Conservation (phyloP, 257 asterid species). For the Haberlea rhodopensis region DNA sequence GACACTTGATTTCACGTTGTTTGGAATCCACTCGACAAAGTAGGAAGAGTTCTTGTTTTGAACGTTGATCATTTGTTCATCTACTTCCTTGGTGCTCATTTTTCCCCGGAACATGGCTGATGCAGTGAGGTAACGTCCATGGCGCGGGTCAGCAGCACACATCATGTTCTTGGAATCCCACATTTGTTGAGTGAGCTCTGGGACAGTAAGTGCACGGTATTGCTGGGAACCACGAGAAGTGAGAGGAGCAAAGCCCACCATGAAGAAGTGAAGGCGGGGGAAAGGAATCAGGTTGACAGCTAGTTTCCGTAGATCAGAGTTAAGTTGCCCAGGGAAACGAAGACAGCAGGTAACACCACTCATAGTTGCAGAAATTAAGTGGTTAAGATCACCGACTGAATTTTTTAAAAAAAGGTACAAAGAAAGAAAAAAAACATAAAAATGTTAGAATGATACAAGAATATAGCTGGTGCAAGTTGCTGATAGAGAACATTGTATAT, state of each 20-base stretch:
- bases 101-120: constrained; percentile 94
- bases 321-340: constrained; percentile 86
- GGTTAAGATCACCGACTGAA: constrained; percentile 86
- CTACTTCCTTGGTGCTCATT: constrained; percentile 90
- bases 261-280: constrained; percentile 84
- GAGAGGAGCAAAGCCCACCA: constrained; percentile 89
- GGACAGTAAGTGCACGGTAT: constrained; percentile 83
- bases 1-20: constrained; percentile 86
- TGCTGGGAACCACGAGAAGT: constrained; percentile 93
- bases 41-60: constrained; percentile 86
- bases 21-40: constrained; percentile 91
- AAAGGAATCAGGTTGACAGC: constrained; percentile 86
- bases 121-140: constrained; percentile 89
- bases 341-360: constrained; percentile 94
- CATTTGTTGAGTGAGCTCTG: constrained; percentile 90
- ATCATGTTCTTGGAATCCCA: constrained; percentile 96
- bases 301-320: constrained; percentile 81
- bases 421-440: constrained; percentile 11
- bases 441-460: not conserved
- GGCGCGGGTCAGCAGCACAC: constrained; percentile 94
- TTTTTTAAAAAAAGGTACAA: constrained; percentile 6
- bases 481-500: too few species aligned
- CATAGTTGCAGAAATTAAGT: constrained; percentile 86
- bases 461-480: not conserved
- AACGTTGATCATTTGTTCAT: constrained; percentile 83